Evolutionary conservation across 1,139 yeast genomes (phyloP).

Genomic region (Taphrina sp.): DNA sequence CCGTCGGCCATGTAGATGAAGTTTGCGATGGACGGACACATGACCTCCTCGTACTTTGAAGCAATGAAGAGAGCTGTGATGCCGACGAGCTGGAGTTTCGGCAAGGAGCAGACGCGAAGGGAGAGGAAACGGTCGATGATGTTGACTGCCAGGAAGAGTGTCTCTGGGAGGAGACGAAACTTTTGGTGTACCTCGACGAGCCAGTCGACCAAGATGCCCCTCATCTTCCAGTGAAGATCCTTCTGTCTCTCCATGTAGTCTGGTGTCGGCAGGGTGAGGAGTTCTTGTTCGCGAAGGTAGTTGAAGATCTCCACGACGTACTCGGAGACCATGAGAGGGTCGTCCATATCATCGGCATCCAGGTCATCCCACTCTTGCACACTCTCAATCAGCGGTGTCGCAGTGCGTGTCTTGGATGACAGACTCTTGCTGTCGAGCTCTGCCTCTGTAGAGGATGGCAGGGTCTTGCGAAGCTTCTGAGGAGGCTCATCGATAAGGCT

Average conservation of each 20-base stretch:
- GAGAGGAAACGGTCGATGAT: slow-evolving; percentile 89
- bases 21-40: slow-evolving; percentile 81
- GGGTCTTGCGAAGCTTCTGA: slow-evolving; percentile 30
- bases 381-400: slow-evolving; percentile 1
- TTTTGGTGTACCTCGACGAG: slow-evolving; percentile 86
- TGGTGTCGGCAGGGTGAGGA: slow-evolving; percentile 67
- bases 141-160: slow-evolving; percentile 82
- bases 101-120: slow-evolving; percentile 72
- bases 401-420: slow-evolving; percentile 1
- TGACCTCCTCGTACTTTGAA: slow-evolving; percentile 93
- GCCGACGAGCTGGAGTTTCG: slow-evolving; percentile 83
- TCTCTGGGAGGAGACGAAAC: slow-evolving; percentile 85
- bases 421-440: background rate
- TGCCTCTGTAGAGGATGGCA: slow-evolving; percentile 4
- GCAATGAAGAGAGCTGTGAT: slow-evolving; percentile 89
- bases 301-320: slow-evolving; percentile 84
- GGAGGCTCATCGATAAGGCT: slow-evolving; percentile 30
- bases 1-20: slow-evolving; percentile 88
- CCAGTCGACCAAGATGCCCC: slow-evolving; percentile 93
- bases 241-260: slow-evolving; percentile 72
- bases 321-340: slow-evolving; percentile 93
- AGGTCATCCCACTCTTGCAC: slow-evolving; percentile 72
- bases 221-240: slow-evolving; percentile 76
- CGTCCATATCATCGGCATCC: slow-evolving; percentile 86
- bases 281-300: slow-evolving; percentile 71